Evolutionary conservation across 2,329 filamentous ascomycete genomes (phyloP).

Genomic region (Colletotrichum phormii): DNA sequence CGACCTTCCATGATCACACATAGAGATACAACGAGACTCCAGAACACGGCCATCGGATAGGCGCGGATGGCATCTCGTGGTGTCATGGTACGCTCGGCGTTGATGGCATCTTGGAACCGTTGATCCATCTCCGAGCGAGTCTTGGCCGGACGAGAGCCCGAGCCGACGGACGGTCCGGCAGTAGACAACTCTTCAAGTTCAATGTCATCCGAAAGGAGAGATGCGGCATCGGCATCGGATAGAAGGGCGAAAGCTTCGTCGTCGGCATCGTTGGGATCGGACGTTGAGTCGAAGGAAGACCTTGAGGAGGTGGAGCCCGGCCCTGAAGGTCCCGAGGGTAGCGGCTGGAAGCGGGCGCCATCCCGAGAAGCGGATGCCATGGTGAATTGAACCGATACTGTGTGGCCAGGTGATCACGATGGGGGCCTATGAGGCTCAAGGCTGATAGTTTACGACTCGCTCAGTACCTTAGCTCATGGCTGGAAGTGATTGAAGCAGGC

Average conservation of each 20-base stretch:
- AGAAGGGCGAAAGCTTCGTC: slow-evolving; percentile 15
- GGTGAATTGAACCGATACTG: no score
- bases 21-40: slow-evolving; percentile 41
- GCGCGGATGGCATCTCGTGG: slow-evolving; percentile 42
- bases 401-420: not conserved
- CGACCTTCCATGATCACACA: slow-evolving; percentile 48
- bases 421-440: not conserved
- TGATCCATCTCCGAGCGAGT: not conserved
- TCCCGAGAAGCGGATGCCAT: slow-evolving; percentile 2
- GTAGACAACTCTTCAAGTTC: not conserved
- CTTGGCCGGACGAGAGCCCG: not conserved
- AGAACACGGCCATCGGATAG: slow-evolving; percentile 44
- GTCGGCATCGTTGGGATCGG: not conserved
- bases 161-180: not conserved
- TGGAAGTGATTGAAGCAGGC: not conserved
- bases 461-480: not conserved
- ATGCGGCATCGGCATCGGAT: not conserved
- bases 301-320: not conserved
- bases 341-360: slow-evolving; percentile 1
- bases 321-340: not conserved
- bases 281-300: not conserved
- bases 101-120: not conserved
- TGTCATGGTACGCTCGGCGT: slow-evolving; percentile 41
- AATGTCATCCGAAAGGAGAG: not conserved
- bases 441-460: not conserved